These are phyloP conservation scores for Arctostaphylos glauca DNA, from an alignment of 148 eudicot genomes.

Conservation along the genomic window DNA sequence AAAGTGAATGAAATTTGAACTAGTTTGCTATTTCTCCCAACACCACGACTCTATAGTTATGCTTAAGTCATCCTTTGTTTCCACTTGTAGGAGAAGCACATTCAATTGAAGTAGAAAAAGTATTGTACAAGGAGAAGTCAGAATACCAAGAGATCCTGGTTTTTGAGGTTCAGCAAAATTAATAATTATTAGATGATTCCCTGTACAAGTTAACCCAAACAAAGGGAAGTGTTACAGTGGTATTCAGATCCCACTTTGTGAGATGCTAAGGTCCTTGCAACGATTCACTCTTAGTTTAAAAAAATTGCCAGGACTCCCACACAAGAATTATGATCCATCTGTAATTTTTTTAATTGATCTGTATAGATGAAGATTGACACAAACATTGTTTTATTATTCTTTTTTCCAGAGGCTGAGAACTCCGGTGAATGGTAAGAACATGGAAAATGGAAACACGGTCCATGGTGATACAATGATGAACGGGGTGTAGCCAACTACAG, in stretches of 20 bases:
- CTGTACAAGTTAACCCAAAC: background rate
- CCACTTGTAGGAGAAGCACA: constrained; percentile 77
- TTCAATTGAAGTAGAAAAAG: constrained; percentile 69
- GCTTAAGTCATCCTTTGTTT: background rate
- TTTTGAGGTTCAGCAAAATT: constrained; percentile 69
- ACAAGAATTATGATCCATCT: no score
- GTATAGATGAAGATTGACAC: no score
- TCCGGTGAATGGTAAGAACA: no score
- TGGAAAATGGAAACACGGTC: no score
- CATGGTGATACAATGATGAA: no score
- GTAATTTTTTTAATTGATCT: no score
- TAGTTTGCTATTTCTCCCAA: background rate
- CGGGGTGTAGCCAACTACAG: no score
- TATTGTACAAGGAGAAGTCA: constrained; percentile 72
- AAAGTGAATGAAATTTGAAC: background rate
- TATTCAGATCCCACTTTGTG: background rate
- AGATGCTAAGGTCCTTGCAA: background rate
- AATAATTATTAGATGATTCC: background rate
- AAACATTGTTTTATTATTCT: no score
- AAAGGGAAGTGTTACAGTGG: no score
- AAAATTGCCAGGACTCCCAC: no score
- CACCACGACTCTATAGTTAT: background rate
- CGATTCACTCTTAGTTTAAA: background rate
- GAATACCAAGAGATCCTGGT: constrained; percentile 85
- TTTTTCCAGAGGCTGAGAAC: no score